Evolutionary conservation across 2,329 filamentous ascomycete species (phyloP).

Genomic region (Coniochaeta pulveracea): DNA sequence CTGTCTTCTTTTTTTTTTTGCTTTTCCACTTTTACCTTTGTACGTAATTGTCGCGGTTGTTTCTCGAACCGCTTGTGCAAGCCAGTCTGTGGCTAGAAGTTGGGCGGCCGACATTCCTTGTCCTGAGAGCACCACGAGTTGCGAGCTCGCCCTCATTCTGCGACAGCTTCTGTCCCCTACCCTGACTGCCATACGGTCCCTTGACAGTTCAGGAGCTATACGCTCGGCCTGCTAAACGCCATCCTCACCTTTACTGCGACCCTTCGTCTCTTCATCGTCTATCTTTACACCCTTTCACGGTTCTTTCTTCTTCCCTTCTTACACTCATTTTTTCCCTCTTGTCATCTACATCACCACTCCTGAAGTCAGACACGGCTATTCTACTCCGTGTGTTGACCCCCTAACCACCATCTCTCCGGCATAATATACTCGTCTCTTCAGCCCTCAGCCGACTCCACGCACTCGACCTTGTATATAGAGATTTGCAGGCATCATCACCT

Average conservation of each 20-base stretch:
- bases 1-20: slow-evolving; percentile 6
- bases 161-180: background rate
- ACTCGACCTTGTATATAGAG: background rate
- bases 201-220: no score
- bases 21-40: slow-evolving; percentile 1
- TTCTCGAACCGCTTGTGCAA: slow-evolving; percentile 1
- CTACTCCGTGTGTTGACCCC: no score
- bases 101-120: no score
- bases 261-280: slow-evolving; percentile 7
- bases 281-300: slow-evolving; percentile 12
- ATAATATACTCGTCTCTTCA: no score
- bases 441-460: no score
- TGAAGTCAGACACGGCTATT: no score
- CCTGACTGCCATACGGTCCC: background rate
- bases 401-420: no score
- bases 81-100: background rate
- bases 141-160: no score
- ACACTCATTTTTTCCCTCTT: slow-evolving; percentile 9
- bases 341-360: no score
- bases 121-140: no score
- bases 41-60: background rate
- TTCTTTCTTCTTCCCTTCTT: slow-evolving; percentile 8
- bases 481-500: slow-evolving; percentile 1
- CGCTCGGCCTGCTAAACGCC: slow-evolving; percentile 1
- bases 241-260: no score